Conservation (phyloP, 1,284 basidiomycete genomes). For the Tylopilus sp. region DNA sequence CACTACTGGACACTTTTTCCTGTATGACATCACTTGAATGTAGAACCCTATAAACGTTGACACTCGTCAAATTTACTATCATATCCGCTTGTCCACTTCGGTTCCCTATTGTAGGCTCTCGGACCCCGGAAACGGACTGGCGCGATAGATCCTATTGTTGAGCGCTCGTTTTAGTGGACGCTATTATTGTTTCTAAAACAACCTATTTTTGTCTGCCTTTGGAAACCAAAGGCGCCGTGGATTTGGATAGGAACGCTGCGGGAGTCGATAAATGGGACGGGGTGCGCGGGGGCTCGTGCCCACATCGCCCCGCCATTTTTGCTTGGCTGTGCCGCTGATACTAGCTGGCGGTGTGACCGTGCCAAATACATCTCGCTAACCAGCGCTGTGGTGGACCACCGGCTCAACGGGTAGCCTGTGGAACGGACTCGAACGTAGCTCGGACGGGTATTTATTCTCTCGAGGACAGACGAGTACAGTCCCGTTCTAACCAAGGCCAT, state of each 20-base stretch:
- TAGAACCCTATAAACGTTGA: too few species aligned
- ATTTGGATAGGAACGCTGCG: neutral
- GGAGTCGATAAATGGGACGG: neutral
- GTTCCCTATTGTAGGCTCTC: too few species aligned
- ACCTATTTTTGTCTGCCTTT: neutral
- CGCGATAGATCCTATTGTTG: neutral
- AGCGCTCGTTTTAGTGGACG: too few species aligned
- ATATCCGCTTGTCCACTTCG: too few species aligned
- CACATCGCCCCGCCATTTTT: neutral
- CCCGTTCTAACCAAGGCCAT: neutral
- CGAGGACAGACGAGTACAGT: neutral
- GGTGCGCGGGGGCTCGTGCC: constrained; percentile 21
- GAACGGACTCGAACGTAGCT: constrained; percentile 3
- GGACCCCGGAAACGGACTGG: neutral
- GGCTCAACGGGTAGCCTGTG: constrained; percentile 20
- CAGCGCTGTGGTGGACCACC: constrained; percentile 8
- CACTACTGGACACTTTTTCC: neutral
- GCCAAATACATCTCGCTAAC: neutral
- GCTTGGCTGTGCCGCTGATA: constrained; percentile 19
- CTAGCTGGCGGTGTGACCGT: neutral
- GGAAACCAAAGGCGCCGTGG: constrained; percentile 1
- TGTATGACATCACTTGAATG: too few species aligned
- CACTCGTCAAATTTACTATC: too few species aligned
- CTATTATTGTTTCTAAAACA: constrained; percentile 3
- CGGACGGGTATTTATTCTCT: constrained; percentile 18